Evolutionary conservation across 83 land plant species (phyloP).

Genomic region (Picea abies): DNA sequence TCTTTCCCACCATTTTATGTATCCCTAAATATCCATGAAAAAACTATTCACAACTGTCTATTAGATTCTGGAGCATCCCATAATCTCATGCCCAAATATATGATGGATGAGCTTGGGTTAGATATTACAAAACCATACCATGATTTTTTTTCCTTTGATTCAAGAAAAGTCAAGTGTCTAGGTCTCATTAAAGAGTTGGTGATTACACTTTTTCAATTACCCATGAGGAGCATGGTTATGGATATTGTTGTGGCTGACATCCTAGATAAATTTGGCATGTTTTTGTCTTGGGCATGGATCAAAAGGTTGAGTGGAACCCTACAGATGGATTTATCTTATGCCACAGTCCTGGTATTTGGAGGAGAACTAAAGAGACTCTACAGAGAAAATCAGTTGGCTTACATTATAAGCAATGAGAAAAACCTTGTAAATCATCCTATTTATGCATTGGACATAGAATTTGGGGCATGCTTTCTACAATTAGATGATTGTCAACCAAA

Average conservation of each 20-base stretch:
- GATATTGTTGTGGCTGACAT: neutral
- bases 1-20: too few species aligned
- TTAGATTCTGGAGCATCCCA: neutral
- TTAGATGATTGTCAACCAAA: too few species aligned
- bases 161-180: neutral
- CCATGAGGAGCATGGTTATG: neutral
- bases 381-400: neutral
- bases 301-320: neutral
- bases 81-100: neutral
- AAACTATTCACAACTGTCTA: neutral
- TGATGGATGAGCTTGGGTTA: neutral
- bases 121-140: neutral
- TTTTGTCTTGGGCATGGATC: neutral
- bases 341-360: neutral
- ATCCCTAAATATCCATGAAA: neutral
- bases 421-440: too few species aligned
- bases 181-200: too few species aligned
- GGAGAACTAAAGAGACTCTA: neutral
- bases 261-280: neutral
- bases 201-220: too few species aligned
- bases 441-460: too few species aligned
- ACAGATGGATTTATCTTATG: neutral
- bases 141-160: neutral
- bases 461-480: too few species aligned
- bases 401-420: neutral